These are phyloP conservation scores for Phytophthora brassicae DNA, from an alignment of 352 stramenopile genomes.

Conservation along the genomic window DNA sequence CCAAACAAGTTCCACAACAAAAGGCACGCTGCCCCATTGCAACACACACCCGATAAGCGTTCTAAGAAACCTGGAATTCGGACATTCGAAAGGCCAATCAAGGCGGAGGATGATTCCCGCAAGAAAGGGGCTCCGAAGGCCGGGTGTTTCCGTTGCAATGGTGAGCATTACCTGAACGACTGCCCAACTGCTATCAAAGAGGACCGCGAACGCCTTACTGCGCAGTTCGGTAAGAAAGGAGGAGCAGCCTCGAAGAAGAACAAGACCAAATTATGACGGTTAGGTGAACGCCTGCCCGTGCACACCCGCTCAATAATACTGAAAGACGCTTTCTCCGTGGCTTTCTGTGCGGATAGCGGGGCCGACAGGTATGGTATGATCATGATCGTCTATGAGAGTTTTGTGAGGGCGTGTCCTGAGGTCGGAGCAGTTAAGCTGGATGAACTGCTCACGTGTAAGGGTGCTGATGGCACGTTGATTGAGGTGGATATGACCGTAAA, in stretches of 20 bases:
- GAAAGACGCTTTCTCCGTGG: constrained; percentile 15
- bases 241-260: not conserved
- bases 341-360: constrained; percentile 11
- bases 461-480: constrained; percentile 5
- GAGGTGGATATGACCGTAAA: constrained; percentile 9
- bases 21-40: not conserved
- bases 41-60: not conserved
- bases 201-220: constrained; percentile 4
- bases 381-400: constrained; percentile 1
- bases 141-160: constrained; percentile 14
- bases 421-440: not conserved
- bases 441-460: constrained; percentile 14
- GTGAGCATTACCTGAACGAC: constrained; percentile 5
- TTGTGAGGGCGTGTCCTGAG: not conserved
- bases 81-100: constrained; percentile 2
- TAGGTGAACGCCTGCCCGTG: constrained; percentile 4
- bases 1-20: not conserved
- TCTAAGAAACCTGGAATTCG: not conserved
- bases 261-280: constrained; percentile 3
- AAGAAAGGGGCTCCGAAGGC: not conserved
- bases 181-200: constrained; percentile 15
- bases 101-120: not conserved
- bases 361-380: constrained; percentile 20
- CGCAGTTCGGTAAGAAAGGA: not conserved
- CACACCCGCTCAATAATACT: constrained; percentile 5